Base-by-base conservation (phyloP, 441 rosid species). In the Pelargonium fulgidum region DNA sequence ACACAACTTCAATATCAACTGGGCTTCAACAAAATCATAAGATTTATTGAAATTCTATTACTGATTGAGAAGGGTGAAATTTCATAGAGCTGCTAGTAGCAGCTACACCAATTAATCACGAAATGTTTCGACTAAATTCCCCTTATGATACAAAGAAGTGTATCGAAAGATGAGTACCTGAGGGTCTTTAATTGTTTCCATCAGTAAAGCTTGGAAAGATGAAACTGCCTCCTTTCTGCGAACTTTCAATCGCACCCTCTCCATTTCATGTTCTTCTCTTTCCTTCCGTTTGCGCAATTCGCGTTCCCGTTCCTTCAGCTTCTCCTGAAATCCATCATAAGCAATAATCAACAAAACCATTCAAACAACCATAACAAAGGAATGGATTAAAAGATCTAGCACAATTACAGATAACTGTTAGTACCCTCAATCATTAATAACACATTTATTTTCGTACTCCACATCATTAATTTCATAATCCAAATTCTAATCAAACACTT, bases 251-350 rank as follows among this genome's bases (percentile, higher is more conserved):
- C 92, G 85, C 72, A 94, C 96, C 83, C 97, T 87, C 75, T 89
- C 97, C 93, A 90, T 88, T 84, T 92, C 98, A 79, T 85, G 96
- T 78, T 90, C 96, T 77, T 92, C 99, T 77, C 99, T 83, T 82
- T 90, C 99, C 76, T 92, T 92, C 76, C 98, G 80, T 80, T 94
- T 92, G 63, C 99, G 89, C 81, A 86, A 63, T 75, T 92, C 96
- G 54, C 96, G 80, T 79, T 90, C 97, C 70, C 99, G 85, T 73
- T 90, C 98, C 83, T 87, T 92, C 71, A 92, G 78, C 79, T 85
- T 95, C 66, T 89, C 97, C 98, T 95, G 79, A 59, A 73, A 48
- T 72, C 19, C 10, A 68, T n/a, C 6, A 56, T 24, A 71, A 26
- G 17, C 54, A 48, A 11, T 48, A 48, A 14, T 14, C 54, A 48